Conservation (phyloP, 441 rosid species). For the Dalechampia spathulata region DNA sequence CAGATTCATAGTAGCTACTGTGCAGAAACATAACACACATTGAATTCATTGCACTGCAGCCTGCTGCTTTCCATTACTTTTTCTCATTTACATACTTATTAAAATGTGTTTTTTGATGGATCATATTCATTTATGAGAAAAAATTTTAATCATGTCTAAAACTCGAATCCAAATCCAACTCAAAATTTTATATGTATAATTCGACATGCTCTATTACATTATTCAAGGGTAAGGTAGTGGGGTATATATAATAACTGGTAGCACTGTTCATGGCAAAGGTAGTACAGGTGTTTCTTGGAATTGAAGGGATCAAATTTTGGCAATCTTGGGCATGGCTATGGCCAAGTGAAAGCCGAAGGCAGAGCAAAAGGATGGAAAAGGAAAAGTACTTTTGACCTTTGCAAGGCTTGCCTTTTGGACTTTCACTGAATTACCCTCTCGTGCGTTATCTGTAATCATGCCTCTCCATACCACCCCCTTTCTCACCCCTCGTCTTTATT, state of each 20-base stretch:
- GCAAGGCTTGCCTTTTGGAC: background rate
- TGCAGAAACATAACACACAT: background rate
- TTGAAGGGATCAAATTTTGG: background rate
- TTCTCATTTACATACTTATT: background rate
- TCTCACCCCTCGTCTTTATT: too few species aligned
- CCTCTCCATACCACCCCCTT: too few species aligned
- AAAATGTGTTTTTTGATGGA: background rate
- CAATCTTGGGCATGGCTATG: too few species aligned
- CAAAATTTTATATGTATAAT: too few species aligned
- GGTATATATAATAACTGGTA: background rate
- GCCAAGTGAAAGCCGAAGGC: too few species aligned
- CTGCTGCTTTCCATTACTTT: too few species aligned
- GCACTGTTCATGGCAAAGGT: too few species aligned
- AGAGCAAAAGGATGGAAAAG: background rate
- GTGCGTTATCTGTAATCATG: constrained; percentile 9
- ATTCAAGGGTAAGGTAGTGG: background rate
- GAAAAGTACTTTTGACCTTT: background rate
- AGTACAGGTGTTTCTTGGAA: background rate
- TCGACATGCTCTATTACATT: too few species aligned
- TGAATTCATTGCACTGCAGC: constrained; percentile 6
- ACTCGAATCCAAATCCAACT: too few species aligned
- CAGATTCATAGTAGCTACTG: constrained; percentile 12
- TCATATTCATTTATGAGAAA: too few species aligned
- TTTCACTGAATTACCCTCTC: constrained; percentile 13
- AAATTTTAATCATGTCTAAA: too few species aligned